Evolutionary conservation across 371 early-diverging fungal genomes (phyloP).

Genomic region (Mucor racemosus): DNA sequence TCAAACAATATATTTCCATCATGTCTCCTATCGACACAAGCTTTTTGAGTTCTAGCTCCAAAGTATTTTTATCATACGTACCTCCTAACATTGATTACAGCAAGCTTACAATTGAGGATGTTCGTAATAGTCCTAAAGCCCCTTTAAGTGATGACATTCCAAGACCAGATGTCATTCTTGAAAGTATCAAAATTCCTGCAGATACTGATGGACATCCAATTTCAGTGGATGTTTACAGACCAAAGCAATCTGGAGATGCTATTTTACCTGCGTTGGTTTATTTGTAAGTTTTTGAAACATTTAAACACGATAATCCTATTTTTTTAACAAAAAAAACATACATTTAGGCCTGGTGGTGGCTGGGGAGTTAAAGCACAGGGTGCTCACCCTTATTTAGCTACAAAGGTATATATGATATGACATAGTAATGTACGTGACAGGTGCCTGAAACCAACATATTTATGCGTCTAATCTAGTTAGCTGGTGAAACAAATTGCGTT

Average conservation of each 20-base stretch:
- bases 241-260: background rate
- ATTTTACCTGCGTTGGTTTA: conserved; percentile 3
- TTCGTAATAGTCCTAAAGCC: background rate
- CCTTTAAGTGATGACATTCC: conserved; percentile 5
- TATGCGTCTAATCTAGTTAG: background rate
- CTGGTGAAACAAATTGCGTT: conserved; percentile 3
- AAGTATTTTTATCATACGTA: background rate
- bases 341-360: conserved; percentile 16
- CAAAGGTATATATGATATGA: background rate
- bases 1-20: background rate
- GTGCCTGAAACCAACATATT: background rate
- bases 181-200: conserved; percentile 1
- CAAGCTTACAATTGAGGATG: background rate
- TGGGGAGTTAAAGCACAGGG: conserved; percentile 3
- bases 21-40: conserved; percentile 3
- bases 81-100: conserved; percentile 5
- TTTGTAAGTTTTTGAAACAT: background rate
- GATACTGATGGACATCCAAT: conserved; percentile 1
- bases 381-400: conserved; percentile 10
- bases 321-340: background rate
- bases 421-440: background rate
- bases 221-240: conserved; percentile 5
- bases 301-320: background rate
- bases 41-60: background rate
- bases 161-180: conserved; percentile 2